Evolutionary conservation across 2,329 filamentous ascomycete species (phyloP).

Genomic region (Aureobasidium sp.): DNA sequence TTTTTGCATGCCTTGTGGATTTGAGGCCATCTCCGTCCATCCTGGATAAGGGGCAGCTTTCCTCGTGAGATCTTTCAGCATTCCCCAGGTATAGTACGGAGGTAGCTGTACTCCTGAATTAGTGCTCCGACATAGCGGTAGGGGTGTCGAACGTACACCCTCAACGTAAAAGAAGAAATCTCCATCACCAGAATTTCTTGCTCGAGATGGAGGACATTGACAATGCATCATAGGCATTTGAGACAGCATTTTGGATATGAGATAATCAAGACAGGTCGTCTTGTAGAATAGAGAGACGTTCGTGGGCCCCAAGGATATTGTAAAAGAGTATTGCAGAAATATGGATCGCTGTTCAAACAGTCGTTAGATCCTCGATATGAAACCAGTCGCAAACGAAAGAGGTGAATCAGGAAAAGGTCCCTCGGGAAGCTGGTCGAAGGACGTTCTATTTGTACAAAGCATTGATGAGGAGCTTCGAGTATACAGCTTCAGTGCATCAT

Average conservation of each 20-base stretch:
- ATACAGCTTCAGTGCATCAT: slow-evolving; percentile 9
- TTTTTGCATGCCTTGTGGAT: not conserved
- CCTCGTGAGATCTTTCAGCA: slow-evolving; percentile 14
- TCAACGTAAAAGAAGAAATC: slow-evolving; percentile 15
- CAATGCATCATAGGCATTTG: not conserved
- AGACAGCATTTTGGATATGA: not conserved
- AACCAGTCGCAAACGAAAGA: not conserved
- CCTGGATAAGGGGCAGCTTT: slow-evolving; percentile 5
- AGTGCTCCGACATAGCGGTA: not conserved
- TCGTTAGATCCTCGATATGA: not conserved
- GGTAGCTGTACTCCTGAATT: not conserved
- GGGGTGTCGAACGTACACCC: not conserved
- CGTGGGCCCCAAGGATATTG: not conserved
- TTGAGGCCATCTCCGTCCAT: slow-evolving; percentile 15
- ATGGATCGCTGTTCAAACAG: not conserved
- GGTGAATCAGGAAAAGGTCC: not conserved
- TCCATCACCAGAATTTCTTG: not conserved
- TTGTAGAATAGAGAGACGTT: not conserved
- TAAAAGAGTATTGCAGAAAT: not conserved
- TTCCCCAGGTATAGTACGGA: slow-evolving; percentile 14
- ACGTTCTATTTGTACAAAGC: not conserved
- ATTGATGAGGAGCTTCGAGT: not conserved
- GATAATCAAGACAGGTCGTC: not conserved
- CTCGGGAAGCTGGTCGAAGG: not conserved
- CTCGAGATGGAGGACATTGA: not conserved